Base-by-base conservation (phyloP, 768 basidiomycete genomes). In the Lentinula guzmanii region DNA sequence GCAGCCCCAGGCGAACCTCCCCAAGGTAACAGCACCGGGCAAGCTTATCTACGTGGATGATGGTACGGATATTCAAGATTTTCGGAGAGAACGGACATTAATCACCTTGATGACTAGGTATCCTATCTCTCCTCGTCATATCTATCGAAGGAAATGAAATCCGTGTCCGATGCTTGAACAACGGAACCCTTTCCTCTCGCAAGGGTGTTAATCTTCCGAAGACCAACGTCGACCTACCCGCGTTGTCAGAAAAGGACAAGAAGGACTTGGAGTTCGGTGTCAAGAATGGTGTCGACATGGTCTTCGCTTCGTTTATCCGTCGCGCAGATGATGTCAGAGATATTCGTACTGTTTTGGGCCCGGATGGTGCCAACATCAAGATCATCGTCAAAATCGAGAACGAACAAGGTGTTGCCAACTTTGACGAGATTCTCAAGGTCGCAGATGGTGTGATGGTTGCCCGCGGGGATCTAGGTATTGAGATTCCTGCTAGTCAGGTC, bases 311-410 rank as follows among this genome's bases (percentile, higher is more conserved):
- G 3, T 99, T 98, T 75, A 98, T 99, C 75, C 94, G 97, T 64
- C 88, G 91, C 61, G 96, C 86, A 31, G 83, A 97, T 68, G 97
- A 99, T 72, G 95, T 99, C 71, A 82, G 79, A 65, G 93, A 97
- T 69, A 98, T 99, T 74, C 90, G 95, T 66, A 82, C 86, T 54
- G 92, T 95, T 64, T 87, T 99, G 66, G 97, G 97, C 52, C 89
- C 95, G 37, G 95, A 94, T 56, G 97, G 97, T 61, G 91, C 93
- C 60, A 88, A 78, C 78, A 95, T 99, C 82, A 98, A 98, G 78
- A 94, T 99, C 74, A 98, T 99, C 67, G 95, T 96, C 78, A 99
- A 99, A 78, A 98, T 99, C 66, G 97, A 99, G 77, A 99, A 99
- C 77, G 93, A 98, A 75, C 97, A 99, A 77, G 97, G 97, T 74